A percentile compares a stretch with the other conserved stretches of the same genome.
phyloP scores from a whole-genome alignment of 1,284 basidiomycete species.

The Coniferiporia weirii region DNA sequence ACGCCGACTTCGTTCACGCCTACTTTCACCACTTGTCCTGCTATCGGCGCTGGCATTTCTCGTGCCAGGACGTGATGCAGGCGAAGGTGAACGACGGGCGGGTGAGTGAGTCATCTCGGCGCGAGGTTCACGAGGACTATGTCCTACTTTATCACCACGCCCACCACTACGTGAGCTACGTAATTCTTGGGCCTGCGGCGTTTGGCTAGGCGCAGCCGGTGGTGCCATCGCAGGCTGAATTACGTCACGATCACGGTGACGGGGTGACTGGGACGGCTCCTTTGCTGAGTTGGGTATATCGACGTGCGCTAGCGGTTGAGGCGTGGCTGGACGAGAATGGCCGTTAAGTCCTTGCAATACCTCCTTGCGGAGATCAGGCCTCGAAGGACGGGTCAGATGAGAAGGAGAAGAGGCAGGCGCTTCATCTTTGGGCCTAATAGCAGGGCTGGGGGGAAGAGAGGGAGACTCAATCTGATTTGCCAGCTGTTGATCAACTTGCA shows the following conservation, averaged over 20 bases:
- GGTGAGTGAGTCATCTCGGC: conserved; percentile 44
- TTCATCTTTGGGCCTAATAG: conserved; percentile 4
- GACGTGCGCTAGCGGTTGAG: background rate
- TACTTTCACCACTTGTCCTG: conserved; percentile 39
- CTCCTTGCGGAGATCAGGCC: conserved; percentile 15
- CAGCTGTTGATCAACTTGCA: conserved; percentile 1
- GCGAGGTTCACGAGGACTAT: conserved; percentile 37
- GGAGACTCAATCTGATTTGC: background rate
- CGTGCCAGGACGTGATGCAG: conserved; percentile 59
- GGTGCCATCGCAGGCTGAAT: conserved; percentile 57
- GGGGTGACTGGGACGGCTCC: conserved; percentile 40
- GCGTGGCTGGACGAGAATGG: conserved; percentile 13
- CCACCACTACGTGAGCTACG: conserved; percentile 57
- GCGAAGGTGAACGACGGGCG: conserved; percentile 59
- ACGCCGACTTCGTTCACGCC: conserved; percentile 35
- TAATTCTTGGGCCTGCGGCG: conserved; percentile 71
- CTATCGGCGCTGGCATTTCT: conserved; percentile 69
- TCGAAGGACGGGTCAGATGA: background rate
- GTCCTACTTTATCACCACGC: conserved; percentile 30
- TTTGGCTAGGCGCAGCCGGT: conserved; percentile 73
- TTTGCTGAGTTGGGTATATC: conserved; percentile 22
- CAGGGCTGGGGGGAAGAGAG: background rate
- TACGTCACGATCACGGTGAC: conserved; percentile 28
- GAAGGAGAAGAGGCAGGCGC: background rate
- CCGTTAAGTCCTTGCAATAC: conserved; percentile 10